Conservation (phyloP, 2,329 filamentous ascomycete genomes). For the Tolypocladium endophyticum region DNA sequence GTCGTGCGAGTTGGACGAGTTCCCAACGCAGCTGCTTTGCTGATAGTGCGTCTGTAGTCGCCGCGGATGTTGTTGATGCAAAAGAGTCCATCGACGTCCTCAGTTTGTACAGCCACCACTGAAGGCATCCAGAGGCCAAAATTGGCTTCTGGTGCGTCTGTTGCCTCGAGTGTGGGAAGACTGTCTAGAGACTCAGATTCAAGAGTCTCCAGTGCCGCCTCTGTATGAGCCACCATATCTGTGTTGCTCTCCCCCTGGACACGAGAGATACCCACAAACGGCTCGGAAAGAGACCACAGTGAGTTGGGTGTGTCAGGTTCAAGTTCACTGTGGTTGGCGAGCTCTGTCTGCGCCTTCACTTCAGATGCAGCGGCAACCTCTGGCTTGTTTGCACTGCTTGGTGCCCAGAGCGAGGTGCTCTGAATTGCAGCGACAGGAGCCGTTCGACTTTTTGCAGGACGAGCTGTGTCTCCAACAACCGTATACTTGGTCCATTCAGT, state of each 20-base stretch:
- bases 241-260: background rate
- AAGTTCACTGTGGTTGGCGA: background rate
- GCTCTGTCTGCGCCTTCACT: background rate
- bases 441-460: background rate
- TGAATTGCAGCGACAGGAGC: background rate
- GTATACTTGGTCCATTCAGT: background rate
- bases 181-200: background rate
- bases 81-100: background rate
- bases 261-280: background rate
- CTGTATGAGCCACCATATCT: background rate
- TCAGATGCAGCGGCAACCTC: background rate
- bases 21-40: background rate
- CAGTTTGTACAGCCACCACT: background rate
- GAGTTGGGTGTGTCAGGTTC: background rate
- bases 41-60: background rate
- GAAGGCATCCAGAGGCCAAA: background rate
- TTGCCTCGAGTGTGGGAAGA: background rate
- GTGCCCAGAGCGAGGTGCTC: background rate
- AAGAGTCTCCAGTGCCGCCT: background rate
- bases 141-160: background rate
- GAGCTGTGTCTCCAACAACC: background rate
- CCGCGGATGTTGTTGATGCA: background rate
- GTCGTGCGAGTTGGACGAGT: slow-evolving; percentile 1
- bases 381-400: background rate
- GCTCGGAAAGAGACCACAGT: background rate